Conservation (phyloP, 164 flowering plant genomes). For the Vitis cinerea region DNA sequence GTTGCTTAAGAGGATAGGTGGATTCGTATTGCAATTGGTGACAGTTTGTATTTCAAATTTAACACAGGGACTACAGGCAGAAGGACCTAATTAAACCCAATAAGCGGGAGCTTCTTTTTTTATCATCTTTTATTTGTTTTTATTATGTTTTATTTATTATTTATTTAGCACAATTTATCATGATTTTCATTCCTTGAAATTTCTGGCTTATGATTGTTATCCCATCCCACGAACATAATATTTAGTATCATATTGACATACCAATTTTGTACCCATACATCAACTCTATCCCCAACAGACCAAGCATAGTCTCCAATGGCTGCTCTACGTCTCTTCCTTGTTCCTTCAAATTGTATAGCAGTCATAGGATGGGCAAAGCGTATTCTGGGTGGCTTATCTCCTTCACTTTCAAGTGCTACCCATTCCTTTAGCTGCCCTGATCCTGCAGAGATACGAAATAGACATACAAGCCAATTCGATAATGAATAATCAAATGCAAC, state of each 20-base stretch:
- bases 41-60: too few relatives aligned
- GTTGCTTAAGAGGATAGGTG: too few relatives aligned
- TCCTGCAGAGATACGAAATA: slow-evolving; percentile 33
- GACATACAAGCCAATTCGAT: not conserved
- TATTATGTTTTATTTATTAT: too few relatives aligned
- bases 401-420: slow-evolving; percentile 59
- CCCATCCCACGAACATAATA: too few relatives aligned
- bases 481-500: not conserved
- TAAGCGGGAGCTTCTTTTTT: too few relatives aligned
- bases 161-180: too few relatives aligned
- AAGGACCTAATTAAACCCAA: too few relatives aligned
- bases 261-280: slow-evolving; percentile 81
- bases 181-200: too few relatives aligned
- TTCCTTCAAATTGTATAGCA: slow-evolving; percentile 57
- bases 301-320: slow-evolving; percentile 62
- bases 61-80: too few relatives aligned
- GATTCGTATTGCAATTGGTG: too few relatives aligned
- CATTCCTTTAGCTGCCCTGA: slow-evolving; percentile 64
- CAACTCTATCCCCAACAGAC: slow-evolving; percentile 93
- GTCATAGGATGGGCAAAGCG: slow-evolving; percentile 73
- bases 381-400: slow-evolving; percentile 57
- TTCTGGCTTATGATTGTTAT: not conserved
- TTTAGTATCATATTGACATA: slow-evolving; percentile 22
- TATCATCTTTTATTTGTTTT: too few relatives aligned
- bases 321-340: slow-evolving; percentile 82